These are phyloP conservation scores for Leccinum incarnatum DNA, from an alignment of 768 basidiomycete species.

Conservation along the genomic window DNA sequence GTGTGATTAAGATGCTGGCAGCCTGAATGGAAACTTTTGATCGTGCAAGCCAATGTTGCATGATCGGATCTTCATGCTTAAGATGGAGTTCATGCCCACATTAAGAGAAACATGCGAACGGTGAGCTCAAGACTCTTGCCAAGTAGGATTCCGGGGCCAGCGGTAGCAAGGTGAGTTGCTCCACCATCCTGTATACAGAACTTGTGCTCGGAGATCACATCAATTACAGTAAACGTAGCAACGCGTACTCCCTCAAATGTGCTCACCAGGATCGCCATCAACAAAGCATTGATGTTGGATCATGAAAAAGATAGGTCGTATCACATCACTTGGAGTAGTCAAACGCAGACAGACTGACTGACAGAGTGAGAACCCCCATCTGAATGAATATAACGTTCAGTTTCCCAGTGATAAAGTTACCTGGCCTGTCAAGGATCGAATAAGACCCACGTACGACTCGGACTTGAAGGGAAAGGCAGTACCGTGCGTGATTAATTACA, in stretches of 20 bases:
- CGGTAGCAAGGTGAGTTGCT: too few relatives aligned
- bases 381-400: slow-evolving; percentile 13
- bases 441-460: too few relatives aligned
- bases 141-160: background rate
- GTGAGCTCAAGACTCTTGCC: slow-evolving; percentile 16
- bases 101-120: background rate
- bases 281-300: slow-evolving; percentile 10
- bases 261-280: slow-evolving; percentile 14
- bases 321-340: too few relatives aligned
- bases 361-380: slow-evolving; percentile 16
- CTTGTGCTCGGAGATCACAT: slow-evolving; percentile 4
- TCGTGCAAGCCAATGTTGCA: background rate
- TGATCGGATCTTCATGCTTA: slow-evolving; percentile 17
- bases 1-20: background rate
- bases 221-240: background rate
- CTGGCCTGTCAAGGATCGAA: too few relatives aligned
- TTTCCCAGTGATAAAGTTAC: too few relatives aligned
- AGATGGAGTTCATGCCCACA: slow-evolving; percentile 17
- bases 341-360: slow-evolving; percentile 5
- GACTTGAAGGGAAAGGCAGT: too few relatives aligned
- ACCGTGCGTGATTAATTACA: too few relatives aligned
- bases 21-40: background rate
- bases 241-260: background rate
- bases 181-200: slow-evolving; percentile 12
- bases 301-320: too few relatives aligned